Conservation (phyloP, 2,329 filamentous ascomycete genomes). For the Aspergillus caelatus region DNA sequence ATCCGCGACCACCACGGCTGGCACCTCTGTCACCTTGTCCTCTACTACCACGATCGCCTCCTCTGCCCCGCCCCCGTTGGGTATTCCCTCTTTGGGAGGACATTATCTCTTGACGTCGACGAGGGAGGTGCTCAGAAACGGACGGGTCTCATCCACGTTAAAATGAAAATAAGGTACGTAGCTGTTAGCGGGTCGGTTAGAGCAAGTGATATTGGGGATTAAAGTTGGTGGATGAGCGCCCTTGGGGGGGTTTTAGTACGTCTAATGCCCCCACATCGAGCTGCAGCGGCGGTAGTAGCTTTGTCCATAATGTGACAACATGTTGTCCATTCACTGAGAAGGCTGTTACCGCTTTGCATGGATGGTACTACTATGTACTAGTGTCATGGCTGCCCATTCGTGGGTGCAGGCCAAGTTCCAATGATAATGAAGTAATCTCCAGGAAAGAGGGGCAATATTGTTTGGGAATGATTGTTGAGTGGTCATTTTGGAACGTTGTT, state of each 20-base stretch:
- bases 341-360: not conserved
- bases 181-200: not conserved
- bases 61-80: conserved; percentile 20
- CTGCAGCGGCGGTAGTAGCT: not conserved
- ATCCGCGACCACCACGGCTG: conserved; percentile 31
- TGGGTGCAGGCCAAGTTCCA: not conserved
- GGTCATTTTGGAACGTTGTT: not conserved
- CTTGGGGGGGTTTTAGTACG: not conserved
- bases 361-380: too few species aligned
- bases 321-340: not conserved
- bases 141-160: not conserved
- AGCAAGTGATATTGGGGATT: not conserved
- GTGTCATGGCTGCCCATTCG: not conserved
- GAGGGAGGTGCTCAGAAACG: not conserved
- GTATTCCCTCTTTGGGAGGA: conserved; percentile 19
- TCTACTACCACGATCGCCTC: conserved; percentile 17
- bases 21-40: conserved; percentile 19
- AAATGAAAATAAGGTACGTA: not conserved
- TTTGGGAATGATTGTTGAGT: not conserved
- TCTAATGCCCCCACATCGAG: not conserved
- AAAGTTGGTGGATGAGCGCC: not conserved
- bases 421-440: not conserved
- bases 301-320: not conserved
- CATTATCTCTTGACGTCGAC: conserved; percentile 13
- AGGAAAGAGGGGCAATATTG: not conserved